These are phyloP conservation scores for Myxozyma vanderwaltii DNA, from an alignment of 805 yeast species.

Conservation along the genomic window DNA sequence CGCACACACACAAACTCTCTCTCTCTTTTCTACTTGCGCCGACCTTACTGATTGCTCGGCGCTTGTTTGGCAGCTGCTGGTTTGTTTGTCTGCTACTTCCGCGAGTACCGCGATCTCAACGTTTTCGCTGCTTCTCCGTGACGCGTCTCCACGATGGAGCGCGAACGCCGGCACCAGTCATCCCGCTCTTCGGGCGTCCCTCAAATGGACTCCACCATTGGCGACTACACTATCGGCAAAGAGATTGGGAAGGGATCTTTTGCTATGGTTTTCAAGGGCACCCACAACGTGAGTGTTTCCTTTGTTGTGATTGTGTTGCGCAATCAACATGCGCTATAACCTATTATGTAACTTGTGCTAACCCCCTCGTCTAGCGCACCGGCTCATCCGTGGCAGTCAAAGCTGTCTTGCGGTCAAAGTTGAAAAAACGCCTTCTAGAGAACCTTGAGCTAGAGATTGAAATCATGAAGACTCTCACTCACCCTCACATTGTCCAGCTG, in stretches of 20 bases:
- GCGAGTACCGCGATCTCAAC: neutral
- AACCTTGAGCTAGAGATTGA: slow-evolving; percentile 91
- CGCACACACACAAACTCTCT: too few relatives aligned
- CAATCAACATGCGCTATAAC: neutral
- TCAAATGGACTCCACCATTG: slow-evolving; percentile 41
- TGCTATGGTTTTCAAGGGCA: slow-evolving; percentile 92
- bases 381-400: slow-evolving; percentile 79
- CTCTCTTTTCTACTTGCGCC: too few relatives aligned
- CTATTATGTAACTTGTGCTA: neutral
- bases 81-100: neutral
- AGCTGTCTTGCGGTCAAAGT: slow-evolving; percentile 77
- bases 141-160: slow-evolving; percentile 10
- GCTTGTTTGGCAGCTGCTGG: neutral
- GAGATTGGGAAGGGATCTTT: slow-evolving; percentile 96
- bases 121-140: neutral
- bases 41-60: neutral
- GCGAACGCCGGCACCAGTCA: slow-evolving; percentile 18
- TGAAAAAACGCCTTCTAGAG: slow-evolving; percentile 84
- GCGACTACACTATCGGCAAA: slow-evolving; percentile 62
- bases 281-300: slow-evolving; percentile 45
- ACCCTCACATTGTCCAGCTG: slow-evolving; percentile 89
- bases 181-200: slow-evolving; percentile 9
- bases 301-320: neutral
- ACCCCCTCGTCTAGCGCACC: slow-evolving; percentile 16
- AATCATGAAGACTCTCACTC: slow-evolving; percentile 81